Evolutionary conservation across 2,329 filamentous ascomycete genomes (phyloP).

Genomic region (Leptodontidium sp.): DNA sequence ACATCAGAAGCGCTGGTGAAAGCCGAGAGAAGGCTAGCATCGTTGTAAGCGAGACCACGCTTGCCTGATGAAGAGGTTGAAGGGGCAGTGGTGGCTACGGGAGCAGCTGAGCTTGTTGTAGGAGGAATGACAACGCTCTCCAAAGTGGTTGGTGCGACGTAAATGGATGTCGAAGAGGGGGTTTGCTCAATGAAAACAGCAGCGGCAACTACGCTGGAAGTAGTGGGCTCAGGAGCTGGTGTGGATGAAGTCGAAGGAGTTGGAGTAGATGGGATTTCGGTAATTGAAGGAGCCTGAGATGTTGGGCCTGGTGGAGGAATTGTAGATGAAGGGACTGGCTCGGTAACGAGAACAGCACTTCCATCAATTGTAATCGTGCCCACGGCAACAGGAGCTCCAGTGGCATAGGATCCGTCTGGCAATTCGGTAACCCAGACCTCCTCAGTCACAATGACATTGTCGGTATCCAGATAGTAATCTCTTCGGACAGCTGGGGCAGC

Average conservation of each 20-base stretch:
- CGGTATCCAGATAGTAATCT: constrained; percentile 33
- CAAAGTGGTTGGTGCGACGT: constrained; percentile 17
- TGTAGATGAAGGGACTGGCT: constrained; percentile 22
- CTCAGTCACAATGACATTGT: constrained; percentile 39
- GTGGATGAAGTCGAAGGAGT: constrained; percentile 14
- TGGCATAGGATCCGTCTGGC: constrained; percentile 36
- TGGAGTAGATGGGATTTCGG: constrained; percentile 1
- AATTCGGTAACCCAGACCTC: constrained; percentile 38
- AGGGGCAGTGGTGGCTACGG: constrained; percentile 17
- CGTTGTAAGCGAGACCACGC: constrained; percentile 76
- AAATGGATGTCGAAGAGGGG: constrained; percentile 9
- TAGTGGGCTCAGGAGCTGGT: constrained; percentile 16
- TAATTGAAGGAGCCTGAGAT: constrained; percentile 13
- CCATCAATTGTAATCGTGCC: constrained; percentile 36
- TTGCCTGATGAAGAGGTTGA: constrained; percentile 45
- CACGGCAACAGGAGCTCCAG: constrained; percentile 33
- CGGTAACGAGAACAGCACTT: constrained; percentile 28
- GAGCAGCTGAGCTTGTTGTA: constrained; percentile 9
- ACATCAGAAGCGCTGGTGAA: constrained; percentile 57
- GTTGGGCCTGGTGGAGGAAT: constrained; percentile 10
- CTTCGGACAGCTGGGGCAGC: constrained; percentile 32
- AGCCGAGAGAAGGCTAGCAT: constrained; percentile 57
- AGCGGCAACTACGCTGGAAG: constrained; percentile 3
- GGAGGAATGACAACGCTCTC: constrained; percentile 15
- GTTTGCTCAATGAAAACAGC: constrained; percentile 18